These are phyloP conservation scores for Penicillium thymicola DNA, from an alignment of 2,329 filamentous ascomycete genomes.

Conservation along the genomic window DNA sequence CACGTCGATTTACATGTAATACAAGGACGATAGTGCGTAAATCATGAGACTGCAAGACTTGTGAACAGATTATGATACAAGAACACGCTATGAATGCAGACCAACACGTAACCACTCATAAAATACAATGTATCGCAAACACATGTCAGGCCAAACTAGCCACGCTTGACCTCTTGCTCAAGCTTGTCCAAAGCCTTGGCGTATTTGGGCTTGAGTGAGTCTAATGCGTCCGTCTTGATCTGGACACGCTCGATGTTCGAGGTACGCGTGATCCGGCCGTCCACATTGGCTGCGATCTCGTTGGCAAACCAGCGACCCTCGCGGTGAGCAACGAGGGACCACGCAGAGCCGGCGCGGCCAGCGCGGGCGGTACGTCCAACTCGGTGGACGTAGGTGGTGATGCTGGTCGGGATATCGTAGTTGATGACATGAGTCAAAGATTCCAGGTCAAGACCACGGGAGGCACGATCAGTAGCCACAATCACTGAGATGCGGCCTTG, in stretches of 20 bases:
- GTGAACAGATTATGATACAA: conserved; percentile 4
- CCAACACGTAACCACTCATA: conserved; percentile 1
- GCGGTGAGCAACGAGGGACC: conserved; percentile 77
- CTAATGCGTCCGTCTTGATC: conserved; percentile 29
- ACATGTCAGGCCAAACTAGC: neutral
- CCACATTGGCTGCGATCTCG: conserved; percentile 60
- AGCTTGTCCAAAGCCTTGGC: conserved; percentile 34
- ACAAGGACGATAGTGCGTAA: neutral
- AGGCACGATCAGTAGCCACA: conserved; percentile 89
- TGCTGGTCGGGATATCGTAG: conserved; percentile 81
- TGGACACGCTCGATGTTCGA: conserved; percentile 30
- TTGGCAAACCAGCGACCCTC: conserved; percentile 93
- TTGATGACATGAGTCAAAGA: conserved; percentile 82
- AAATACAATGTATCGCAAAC: neutral
- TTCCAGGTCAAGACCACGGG: conserved; percentile 80
- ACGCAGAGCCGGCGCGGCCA: conserved; percentile 70
- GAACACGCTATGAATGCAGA: conserved; percentile 7
- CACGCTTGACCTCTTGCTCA: conserved; percentile 35
- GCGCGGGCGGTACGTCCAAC: conserved; percentile 88
- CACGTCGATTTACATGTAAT: neutral
- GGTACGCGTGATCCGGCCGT: conserved; percentile 34
- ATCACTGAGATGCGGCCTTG: conserved; percentile 66
- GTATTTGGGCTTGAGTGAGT: conserved; percentile 33
- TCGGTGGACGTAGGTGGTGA: conserved; percentile 83
- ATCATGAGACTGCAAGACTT: neutral